These are phyloP conservation scores for Teunomyces tritomae DNA, from an alignment of 805 yeast genomes.

Conservation along the genomic window DNA sequence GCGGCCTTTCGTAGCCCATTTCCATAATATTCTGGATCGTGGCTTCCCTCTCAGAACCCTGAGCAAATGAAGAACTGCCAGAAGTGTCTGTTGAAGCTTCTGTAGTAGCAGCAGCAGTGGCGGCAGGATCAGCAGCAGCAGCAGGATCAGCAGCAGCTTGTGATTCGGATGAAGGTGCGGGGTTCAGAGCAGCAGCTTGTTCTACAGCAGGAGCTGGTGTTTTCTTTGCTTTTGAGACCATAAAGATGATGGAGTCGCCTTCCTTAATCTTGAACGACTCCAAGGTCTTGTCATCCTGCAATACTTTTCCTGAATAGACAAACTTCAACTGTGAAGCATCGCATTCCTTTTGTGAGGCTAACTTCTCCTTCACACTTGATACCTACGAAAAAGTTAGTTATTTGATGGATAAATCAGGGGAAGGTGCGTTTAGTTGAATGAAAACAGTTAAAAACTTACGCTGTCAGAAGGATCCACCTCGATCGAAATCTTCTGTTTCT, in stretches of 20 bases:
- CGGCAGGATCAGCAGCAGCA: slow-evolving; percentile 10
- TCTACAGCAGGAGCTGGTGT: slow-evolving; percentile 24
- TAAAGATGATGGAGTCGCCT: slow-evolving; percentile 85
- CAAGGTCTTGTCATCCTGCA: slow-evolving; percentile 77
- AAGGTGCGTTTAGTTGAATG: too few species aligned
- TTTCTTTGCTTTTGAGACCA: slow-evolving; percentile 59
- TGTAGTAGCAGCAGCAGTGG: slow-evolving; percentile 19
- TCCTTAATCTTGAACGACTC: slow-evolving; percentile 74
- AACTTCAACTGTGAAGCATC: slow-evolving; percentile 77
- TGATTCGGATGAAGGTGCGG: slow-evolving; percentile 13
- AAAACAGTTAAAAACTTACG: slow-evolving; percentile 39
- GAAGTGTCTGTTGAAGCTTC: slow-evolving; percentile 13
- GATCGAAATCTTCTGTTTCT: slow-evolving; percentile 80
- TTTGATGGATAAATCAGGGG: too few species aligned
- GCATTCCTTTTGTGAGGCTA: slow-evolving; percentile 67
- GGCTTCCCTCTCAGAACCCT: slow-evolving; percentile 74
- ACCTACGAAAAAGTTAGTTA: slow-evolving; percentile 34
- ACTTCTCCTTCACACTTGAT: slow-evolving; percentile 64
- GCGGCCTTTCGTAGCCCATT: slow-evolving; percentile 90
- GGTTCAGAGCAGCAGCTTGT: slow-evolving; percentile 19
- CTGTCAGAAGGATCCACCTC: slow-evolving; percentile 71
- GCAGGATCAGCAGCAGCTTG: slow-evolving; percentile 14
- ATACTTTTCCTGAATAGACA: slow-evolving; percentile 88
- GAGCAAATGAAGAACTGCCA: slow-evolving; percentile 57
- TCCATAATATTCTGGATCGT: slow-evolving; percentile 84